These are phyloP conservation scores for Selenicereus undatus DNA, from an alignment of 148 eudicot species.

Conservation along the genomic window DNA sequence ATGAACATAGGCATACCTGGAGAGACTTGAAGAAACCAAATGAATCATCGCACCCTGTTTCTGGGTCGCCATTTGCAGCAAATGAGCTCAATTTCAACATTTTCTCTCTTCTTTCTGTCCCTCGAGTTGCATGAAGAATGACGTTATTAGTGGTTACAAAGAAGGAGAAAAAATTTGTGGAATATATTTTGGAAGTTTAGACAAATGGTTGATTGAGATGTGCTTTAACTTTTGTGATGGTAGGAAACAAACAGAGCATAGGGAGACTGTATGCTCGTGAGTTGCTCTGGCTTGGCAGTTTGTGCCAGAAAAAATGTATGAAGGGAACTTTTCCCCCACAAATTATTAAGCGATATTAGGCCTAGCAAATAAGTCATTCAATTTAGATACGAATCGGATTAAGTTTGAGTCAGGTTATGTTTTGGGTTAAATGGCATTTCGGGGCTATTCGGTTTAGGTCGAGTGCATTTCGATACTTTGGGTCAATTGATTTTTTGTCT, in stretches of 20 bases:
- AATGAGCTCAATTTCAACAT: slow-evolving; percentile 18
- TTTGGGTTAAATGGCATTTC: too few species aligned
- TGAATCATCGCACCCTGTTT: slow-evolving; percentile 33
- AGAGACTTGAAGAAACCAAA: slow-evolving; percentile 55
- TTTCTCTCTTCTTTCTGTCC: slow-evolving; percentile 12
- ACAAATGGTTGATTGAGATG: slow-evolving; percentile 8
- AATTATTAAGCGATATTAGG: not conserved
- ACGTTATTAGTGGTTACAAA: not conserved
- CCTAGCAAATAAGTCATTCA: not conserved
- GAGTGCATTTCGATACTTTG: too few species aligned
- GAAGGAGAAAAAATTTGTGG: not conserved
- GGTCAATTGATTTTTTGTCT: too few species aligned
- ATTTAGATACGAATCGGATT: too few species aligned
- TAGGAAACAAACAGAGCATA: not conserved
- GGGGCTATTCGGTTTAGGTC: too few species aligned
- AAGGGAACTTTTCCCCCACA: not conserved
- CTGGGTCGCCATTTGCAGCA: slow-evolving; percentile 26
- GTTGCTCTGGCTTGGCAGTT: slow-evolving; percentile 13
- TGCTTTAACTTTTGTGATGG: slow-evolving; percentile 1
- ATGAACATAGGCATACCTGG: slow-evolving; percentile 29
- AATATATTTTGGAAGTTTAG: too few species aligned
- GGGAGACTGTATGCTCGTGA: slow-evolving; percentile 30
- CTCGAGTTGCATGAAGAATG: not conserved
- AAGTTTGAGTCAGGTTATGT: too few species aligned
- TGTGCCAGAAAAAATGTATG: slow-evolving; percentile 4